Base-by-base conservation (phyloP, 2,329 filamentous ascomycete species). In the Aspergillus sp. region DNA sequence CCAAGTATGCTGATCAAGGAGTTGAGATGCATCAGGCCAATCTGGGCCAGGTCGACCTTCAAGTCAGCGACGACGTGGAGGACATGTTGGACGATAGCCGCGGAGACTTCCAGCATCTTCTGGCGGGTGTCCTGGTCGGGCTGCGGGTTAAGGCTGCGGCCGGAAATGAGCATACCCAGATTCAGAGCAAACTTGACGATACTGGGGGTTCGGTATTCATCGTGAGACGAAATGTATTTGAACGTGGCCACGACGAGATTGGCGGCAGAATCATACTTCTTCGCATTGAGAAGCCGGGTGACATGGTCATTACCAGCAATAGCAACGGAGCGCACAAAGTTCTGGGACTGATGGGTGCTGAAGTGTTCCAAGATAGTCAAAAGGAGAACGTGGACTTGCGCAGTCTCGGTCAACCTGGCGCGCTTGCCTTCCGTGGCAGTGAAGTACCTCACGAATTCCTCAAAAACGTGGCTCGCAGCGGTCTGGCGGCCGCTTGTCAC, bases 21-120 rank as follows among this genome's bases (percentile, higher is more conserved):
- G 55, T 70, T 73, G 28, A 75, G 54, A 44, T 74, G 64, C 30
- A 59, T 56, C 33, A 73, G 60, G 43, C 51, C 55, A 42, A 75
- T 59, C 41, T 68, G 64, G 8, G 69, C 64, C 29, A 74, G 60
- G 52, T 71, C 70, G 55, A 74, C 66, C 32, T 71, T 66, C 40
- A 68, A 55, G 4, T 59, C 61, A 44, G 61, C 61, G 52, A 70
- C 62, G 36, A 71, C 66, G 2, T 60, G 56, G 2, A 75, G 56
- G 1, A 69, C 68, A 45, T 70, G 66, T 50, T 63, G 61, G 29
- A 73, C 61, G 39, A 74, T 73, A 7, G 57, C 52, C 29, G 61
- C 63, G 4, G 70, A 72, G 1, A 68, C 59, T 6, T 63, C 55
- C 5, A 71, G 59, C 54, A 72, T 62, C 45, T 67, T 66, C 57